Percentiles rank a stretch among this genome's conserved stretches.
Evolutionary conservation across 2,329 filamentous ascomycete genomes (phyloP).

Genomic region (Colletotrichum eremochloae): DNA sequence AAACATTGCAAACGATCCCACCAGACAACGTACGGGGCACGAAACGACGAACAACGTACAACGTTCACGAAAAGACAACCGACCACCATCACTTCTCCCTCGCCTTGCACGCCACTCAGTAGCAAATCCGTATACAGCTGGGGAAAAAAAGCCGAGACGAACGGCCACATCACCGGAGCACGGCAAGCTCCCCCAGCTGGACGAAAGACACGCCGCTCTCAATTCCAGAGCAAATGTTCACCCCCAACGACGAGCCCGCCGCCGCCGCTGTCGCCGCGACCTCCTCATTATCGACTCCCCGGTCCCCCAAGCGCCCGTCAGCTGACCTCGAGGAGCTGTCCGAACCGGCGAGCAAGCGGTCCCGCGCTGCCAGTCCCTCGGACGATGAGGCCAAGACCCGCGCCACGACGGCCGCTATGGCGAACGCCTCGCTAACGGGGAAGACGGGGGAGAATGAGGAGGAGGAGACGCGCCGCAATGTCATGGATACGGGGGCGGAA

Average conservation of each 20-base stretch:
- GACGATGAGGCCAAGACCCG: constrained; percentile 14
- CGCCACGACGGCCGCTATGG: constrained; percentile 23
- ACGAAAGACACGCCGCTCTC: neutral
- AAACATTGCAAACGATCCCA: neutral
- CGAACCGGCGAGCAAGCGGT: constrained; percentile 28
- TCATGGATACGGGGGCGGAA: neutral
- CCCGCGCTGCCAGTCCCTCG: constrained; percentile 24
- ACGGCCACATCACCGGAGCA: neutral
- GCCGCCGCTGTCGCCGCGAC: neutral
- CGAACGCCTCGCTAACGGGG: constrained; percentile 9
- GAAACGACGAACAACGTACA: neutral
- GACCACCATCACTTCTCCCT: neutral
- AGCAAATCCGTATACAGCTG: neutral
- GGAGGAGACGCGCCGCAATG: neutral
- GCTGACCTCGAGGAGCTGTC: constrained; percentile 15
- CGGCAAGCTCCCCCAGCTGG: neutral
- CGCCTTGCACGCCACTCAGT: too few relatives aligned
- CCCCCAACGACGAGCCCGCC: neutral
- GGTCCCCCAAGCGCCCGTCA: constrained; percentile 33
- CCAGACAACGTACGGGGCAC: neutral
- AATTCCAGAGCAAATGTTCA: neutral
- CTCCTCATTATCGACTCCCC: neutral
- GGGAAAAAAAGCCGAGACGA: neutral
- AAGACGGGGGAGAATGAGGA: neutral
- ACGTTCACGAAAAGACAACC: neutral